Evolutionary conservation across 352 stramenopile species (phyloP), one percentile per base, ranked within the genome.

Genomic region (Thraustochytrium sp.): DNA sequence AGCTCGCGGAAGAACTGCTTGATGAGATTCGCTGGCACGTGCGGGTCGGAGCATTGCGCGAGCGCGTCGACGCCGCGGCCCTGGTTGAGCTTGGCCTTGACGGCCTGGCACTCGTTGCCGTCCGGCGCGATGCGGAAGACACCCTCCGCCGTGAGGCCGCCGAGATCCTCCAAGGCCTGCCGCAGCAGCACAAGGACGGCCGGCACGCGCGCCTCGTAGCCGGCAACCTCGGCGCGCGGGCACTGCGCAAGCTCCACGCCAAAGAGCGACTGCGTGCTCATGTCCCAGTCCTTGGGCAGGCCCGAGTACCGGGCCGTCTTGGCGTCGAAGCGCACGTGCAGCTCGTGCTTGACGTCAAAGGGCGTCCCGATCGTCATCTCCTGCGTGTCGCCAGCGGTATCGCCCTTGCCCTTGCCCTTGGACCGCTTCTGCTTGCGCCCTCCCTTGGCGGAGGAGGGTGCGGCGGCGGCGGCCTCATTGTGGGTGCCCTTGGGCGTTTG

Each of bases 1-100:
- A 95, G 87, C n/a, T 95, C 91, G 0, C 91, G 88, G 75, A 94
- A 94, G 87, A 89, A 95, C 34, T 95, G 82, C 87, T 95, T 95
- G 87, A 95, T 93, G 31, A 95, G 86, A 29, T 92, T 94, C 2
- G 91, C 90, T 29, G 93, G 86, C 38, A 94, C 91, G 82, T 95
- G 89, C 2, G 93, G 88, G 75, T 95, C 90, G 2, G 78, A 78
- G 85, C 89, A 93, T 36, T 87, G 88, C 11, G 23, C 31, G n/a
- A 84, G 61, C 18, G 59, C 75, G 21, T 84, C 44, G 13, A 80
- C 86, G 38, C 91, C 93, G 0, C 83, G 87, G 0, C 90, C 90
- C 36, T 91, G 86, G 82, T 94, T 93, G 68, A 94, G 92, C 18
- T 89, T 76, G 18, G 87, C 76, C 64, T 94, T 94, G 9, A 90